phyloP scores from a whole-genome alignment of 208 protist genomes.

The Porcisia hertigi region DNA sequence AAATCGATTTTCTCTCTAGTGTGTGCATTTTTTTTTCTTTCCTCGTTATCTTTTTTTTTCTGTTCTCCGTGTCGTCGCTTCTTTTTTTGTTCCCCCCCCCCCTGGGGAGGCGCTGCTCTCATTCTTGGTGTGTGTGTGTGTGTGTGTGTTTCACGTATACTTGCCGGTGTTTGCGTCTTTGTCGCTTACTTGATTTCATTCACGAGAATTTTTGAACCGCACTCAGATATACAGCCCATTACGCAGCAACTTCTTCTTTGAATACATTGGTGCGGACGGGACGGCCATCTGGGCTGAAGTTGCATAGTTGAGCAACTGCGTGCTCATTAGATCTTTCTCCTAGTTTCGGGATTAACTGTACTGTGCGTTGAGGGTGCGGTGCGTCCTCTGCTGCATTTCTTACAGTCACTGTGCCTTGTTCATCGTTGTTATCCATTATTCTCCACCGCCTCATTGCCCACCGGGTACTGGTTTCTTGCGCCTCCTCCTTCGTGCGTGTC shows the following conservation, averaged over 20 bases:
- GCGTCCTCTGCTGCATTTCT: no score
- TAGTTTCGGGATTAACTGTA: no score
- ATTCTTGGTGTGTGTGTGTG: neutral
- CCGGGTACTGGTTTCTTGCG: no score
- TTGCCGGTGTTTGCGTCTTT: neutral
- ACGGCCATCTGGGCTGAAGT: no score
- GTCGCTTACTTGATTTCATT: neutral
- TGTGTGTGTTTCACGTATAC: neutral
- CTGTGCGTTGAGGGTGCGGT: no score
- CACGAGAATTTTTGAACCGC: neutral
- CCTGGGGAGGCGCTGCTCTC: neutral
- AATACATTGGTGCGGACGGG: no score
- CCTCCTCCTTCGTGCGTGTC: no score
- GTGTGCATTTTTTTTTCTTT: neutral
- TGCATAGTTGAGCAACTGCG: no score
- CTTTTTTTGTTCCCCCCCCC: neutral
- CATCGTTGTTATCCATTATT: no score
- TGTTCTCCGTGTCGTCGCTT: neutral
- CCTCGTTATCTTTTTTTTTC: constrained; percentile 7
- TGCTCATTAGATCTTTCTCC: no score
- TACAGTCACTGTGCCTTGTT: no score
- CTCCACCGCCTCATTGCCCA: no score
- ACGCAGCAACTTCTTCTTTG: neutral
- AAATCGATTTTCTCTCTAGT: neutral
- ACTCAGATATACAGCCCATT: neutral